Percentiles rank a stretch among this genome's conserved stretches.
These are phyloP conservation scores for Linnemannia zychae DNA, from an alignment of 192 early-diverging fungal species.

Conservation along the genomic window DNA sequence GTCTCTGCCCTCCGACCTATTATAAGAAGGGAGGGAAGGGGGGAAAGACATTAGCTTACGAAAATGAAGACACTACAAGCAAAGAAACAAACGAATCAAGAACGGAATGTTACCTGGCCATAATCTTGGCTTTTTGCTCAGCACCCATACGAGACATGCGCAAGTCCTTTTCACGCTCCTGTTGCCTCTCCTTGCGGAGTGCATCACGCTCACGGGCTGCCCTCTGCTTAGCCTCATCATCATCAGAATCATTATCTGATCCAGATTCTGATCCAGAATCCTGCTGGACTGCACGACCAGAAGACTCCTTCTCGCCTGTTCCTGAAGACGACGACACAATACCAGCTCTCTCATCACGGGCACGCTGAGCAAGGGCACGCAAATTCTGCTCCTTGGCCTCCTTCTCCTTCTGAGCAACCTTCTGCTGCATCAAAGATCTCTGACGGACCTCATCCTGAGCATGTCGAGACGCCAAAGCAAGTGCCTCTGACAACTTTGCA, in stretches of 20 bases:
- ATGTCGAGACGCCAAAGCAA: slow-evolving; percentile 92
- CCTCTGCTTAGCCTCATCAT: slow-evolving; percentile 64
- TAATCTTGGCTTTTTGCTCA: slow-evolving; percentile 85
- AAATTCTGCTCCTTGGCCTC: slow-evolving; percentile 93
- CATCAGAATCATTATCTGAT: slow-evolving; percentile 63
- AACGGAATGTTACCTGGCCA: slow-evolving; percentile 65
- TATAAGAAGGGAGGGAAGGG: background rate
- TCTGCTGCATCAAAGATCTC: slow-evolving; percentile 91
- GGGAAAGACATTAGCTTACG: slow-evolving; percentile 17
- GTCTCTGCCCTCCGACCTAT: slow-evolving; percentile 86
- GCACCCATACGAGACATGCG: slow-evolving; percentile 91
- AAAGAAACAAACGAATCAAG: slow-evolving; percentile 2
- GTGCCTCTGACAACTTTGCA: slow-evolving; percentile 94
- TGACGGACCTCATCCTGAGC: slow-evolving; percentile 95
- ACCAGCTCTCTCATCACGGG: slow-evolving; percentile 86
- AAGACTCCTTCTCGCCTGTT: slow-evolving; percentile 20
- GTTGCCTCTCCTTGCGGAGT: slow-evolving; percentile 84
- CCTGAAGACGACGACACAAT: slow-evolving; percentile 13
- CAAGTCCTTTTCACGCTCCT: slow-evolving; percentile 88
- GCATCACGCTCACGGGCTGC: slow-evolving; percentile 85
- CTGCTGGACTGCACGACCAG: background rate
- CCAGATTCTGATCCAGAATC: slow-evolving; percentile 54
- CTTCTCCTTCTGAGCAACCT: slow-evolving; percentile 94
- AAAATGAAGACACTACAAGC: background rate
- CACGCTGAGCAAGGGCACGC: slow-evolving; percentile 90